These are phyloP conservation scores for Encephalitozoon cuniculi DNA, from an alignment of 371 early-diverging fungal genomes.

Conservation along the genomic window DNA sequence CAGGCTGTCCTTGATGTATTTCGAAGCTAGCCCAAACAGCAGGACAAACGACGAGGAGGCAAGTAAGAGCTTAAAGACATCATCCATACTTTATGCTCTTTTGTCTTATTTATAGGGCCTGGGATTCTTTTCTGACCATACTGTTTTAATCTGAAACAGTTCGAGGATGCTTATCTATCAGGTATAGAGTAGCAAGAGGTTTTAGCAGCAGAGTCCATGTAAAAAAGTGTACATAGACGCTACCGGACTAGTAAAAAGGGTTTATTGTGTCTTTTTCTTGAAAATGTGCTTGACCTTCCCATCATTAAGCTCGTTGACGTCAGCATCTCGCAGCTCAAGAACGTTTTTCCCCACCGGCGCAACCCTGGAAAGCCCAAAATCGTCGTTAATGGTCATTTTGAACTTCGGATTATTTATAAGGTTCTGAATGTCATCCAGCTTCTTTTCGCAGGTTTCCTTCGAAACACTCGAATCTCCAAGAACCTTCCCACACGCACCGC, in stretches of 20 bases:
- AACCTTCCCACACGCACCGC: not conserved
- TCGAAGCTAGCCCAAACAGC: constrained; percentile 73
- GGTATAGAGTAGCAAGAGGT: not conserved
- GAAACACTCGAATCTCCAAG: not conserved
- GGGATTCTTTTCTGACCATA: not conserved
- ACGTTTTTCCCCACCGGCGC: constrained; percentile 20
- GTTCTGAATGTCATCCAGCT: not conserved
- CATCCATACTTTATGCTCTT: constrained; percentile 21
- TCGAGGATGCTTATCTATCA: not conserved
- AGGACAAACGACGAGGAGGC: constrained; percentile 66
- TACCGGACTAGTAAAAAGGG: not conserved
- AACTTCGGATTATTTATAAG: constrained; percentile 17
- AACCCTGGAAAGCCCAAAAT: constrained; percentile 38
- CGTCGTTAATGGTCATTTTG: constrained; percentile 42
- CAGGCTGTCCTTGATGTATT: constrained; percentile 75
- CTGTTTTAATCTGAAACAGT: not conserved
- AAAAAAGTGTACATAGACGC: not conserved
- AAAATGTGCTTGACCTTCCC: constrained; percentile 26
- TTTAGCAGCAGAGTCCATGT: not conserved
- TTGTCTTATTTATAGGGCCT: not conserved
- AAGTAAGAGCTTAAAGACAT: constrained; percentile 24
- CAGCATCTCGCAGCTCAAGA: constrained; percentile 18
- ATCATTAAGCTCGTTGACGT: constrained; percentile 36
- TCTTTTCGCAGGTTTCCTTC: constrained; percentile 9
- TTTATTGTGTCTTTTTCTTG: constrained; percentile 2